Percentiles rank a stretch among this genome's conserved stretches.
These are phyloP conservation scores for Calocybe indica DNA, from an alignment of 768 basidiomycete species.

Conservation along the genomic window DNA sequence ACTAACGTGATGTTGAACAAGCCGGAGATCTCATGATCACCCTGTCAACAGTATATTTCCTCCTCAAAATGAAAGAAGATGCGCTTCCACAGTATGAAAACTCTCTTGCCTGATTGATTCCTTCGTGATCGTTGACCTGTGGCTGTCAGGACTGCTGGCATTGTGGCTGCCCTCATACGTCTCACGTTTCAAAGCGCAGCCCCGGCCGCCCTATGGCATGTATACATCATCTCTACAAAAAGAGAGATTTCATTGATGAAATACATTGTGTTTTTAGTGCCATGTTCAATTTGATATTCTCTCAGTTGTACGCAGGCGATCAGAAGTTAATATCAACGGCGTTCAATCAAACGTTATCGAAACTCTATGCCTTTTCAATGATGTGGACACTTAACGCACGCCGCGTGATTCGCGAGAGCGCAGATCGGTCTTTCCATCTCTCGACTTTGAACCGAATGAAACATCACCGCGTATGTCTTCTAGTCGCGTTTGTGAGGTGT, in stretches of 20 bases:
- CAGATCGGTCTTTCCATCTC: too few relatives aligned
- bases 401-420: slow-evolving; percentile 12
- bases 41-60: slow-evolving; percentile 18
- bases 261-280: slow-evolving; percentile 13
- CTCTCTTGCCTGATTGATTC: too few relatives aligned
- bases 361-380: slow-evolving; percentile 30
- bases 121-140: not conserved
- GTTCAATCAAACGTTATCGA: slow-evolving; percentile 25
- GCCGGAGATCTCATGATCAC: slow-evolving; percentile 24
- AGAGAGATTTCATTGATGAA: not conserved
- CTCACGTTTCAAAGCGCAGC: slow-evolving; percentile 25
- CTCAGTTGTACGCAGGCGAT: slow-evolving; percentile 19
- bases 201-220: slow-evolving; percentile 26
- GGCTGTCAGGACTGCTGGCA: slow-evolving; percentile 15
- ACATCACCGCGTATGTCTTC: too few relatives aligned
- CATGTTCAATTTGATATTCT: slow-evolving; percentile 27
- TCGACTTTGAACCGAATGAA: too few relatives aligned
- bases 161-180: slow-evolving; percentile 21
- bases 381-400: slow-evolving; percentile 31
- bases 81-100: slow-evolving; percentile 21
- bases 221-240: not conserved
- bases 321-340: slow-evolving; percentile 18
- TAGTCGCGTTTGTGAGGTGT: too few relatives aligned
- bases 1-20: slow-evolving; percentile 3
- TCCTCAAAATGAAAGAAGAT: slow-evolving; percentile 19